Conservation (phyloP, 306 rosid genomes). For the Gastrolobium villosum region DNA sequence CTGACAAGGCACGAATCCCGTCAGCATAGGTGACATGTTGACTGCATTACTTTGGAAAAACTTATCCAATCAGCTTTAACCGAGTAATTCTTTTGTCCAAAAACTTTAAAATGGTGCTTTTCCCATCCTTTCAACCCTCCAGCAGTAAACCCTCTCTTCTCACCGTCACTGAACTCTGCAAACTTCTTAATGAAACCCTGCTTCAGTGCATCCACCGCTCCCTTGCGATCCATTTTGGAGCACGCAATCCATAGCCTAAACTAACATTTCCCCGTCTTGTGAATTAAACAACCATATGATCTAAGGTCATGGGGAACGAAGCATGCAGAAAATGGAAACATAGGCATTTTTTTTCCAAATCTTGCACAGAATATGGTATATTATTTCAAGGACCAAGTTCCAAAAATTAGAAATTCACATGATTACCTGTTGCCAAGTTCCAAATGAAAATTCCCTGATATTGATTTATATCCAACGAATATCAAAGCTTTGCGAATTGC, state of each 20-base stretch:
- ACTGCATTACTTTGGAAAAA: no score
- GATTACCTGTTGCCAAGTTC: slow-evolving; percentile 32
- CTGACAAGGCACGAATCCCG: no score
- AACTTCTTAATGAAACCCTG: neutral
- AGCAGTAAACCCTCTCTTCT: neutral
- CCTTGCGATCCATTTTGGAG: slow-evolving; percentile 10
- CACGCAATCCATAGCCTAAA: neutral
- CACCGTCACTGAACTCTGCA: neutral
- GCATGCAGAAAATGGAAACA: neutral
- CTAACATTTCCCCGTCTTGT: neutral
- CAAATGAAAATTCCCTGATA: neutral
- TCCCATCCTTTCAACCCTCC: neutral
- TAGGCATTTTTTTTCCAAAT: neutral
- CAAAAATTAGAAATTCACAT: slow-evolving; percentile 17
- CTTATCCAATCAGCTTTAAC: no score
- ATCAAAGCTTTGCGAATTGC: neutral
- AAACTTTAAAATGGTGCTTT: no score
- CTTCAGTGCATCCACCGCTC: neutral
- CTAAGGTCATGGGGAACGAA: no score
- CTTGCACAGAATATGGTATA: neutral
- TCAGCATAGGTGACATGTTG: no score
- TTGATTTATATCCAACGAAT: slow-evolving; percentile 16
- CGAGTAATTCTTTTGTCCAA: no score
- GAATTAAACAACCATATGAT: neutral
- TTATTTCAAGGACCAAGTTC: neutral